Base-by-base conservation (phyloP, 2,329 filamentous ascomycete species). In the Grosmannia serpens region DNA sequence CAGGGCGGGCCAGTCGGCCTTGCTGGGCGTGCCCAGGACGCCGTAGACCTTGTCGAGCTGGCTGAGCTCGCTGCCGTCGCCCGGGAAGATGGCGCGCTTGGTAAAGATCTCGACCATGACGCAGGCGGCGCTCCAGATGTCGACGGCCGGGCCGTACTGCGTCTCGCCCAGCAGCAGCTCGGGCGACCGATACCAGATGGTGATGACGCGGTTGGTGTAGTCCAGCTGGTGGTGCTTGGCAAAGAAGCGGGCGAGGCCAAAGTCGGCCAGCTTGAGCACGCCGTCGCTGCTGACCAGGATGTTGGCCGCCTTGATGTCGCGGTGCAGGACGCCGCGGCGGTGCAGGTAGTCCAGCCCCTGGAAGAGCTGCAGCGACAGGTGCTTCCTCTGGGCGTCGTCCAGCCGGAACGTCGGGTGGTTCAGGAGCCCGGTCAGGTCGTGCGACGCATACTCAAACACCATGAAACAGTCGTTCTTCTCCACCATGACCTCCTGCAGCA, bases 401-500 rank as follows among this genome's bases (percentile, higher is more conserved):
- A 99, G 81, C 60, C 86, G 86, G 73, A 96, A 99, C 0, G 87
- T 87, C 0, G 94, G 94, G 67, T 99, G 94, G 67, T 97, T 97
- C 61, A 99, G 82, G 35, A 99, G 77, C 17, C 94, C 94, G 3
- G 94, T 99, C 61, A 99, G 77, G 70, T 99, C 94, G 70, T 99
- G 94, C 1, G 94, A 92, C 35, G 97, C 80, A 69, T 99, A 99
- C 70, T 99, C 94, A 64, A 99, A 99, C 3, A 99, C 94, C 94
- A 99, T 99, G 73, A 95, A 99, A 71, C 94, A 99, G 72, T 97
- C 91, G 65, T 97, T 97, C 69, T 87, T 89, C 73, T 99, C 94
- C 2, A 99, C 94, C 94, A 99, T 99, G 64, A 95, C 89, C 73
- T 96, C 91, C 64, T 88, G 84, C 22, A 96, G 75, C 47, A 85